These are phyloP conservation scores for Zalaria sp. DNA, from an alignment of 2,329 filamentous ascomycete genomes.

Conservation along the genomic window DNA sequence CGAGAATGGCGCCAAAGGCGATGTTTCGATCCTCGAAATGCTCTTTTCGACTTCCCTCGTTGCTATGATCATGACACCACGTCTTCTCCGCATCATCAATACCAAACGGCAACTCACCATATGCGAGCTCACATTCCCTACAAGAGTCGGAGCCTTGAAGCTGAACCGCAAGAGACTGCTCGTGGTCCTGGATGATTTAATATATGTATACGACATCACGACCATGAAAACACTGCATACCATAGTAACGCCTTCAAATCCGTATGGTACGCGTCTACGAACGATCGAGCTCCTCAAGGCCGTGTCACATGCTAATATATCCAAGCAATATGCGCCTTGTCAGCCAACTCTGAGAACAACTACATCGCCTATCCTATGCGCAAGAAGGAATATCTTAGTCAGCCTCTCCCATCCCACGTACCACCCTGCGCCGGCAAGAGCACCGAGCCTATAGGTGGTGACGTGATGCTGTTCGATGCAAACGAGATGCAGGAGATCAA, in stretches of 20 bases:
- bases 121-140: constrained; percentile 96
- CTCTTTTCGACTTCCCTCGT: constrained; percentile 96
- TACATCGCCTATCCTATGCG: constrained; percentile 90
- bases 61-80: constrained; percentile 79
- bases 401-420: constrained; percentile 49
- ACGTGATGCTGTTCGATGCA: constrained; percentile 87
- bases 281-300: constrained; percentile 3
- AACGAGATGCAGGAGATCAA: constrained; percentile 83
- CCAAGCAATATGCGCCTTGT: constrained; percentile 74
- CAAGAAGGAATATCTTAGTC: constrained; percentile 35
- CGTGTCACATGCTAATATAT: constrained; percentile 8
- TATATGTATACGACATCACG: constrained; percentile 96
- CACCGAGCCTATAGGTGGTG: constrained; percentile 65
- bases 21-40: constrained; percentile 96
- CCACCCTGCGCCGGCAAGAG: constrained; percentile 69
- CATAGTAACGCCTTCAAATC: constrained; percentile 88
- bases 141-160: constrained; percentile 85
- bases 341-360: constrained; percentile 88
- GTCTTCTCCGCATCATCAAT: constrained; percentile 90
- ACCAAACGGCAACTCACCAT: constrained; percentile 85
- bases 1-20: constrained; percentile 35
- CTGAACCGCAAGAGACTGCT: constrained; percentile 89
- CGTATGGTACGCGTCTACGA: constrained; percentile 39
- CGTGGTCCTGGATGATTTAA: constrained; percentile 87
- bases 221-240: constrained; percentile 94